A percentile compares a stretch with the other conserved stretches of the same genome.
Conservation (phyloP, 805 yeast species). For the Metschnikowia vanudenii region DNA sequence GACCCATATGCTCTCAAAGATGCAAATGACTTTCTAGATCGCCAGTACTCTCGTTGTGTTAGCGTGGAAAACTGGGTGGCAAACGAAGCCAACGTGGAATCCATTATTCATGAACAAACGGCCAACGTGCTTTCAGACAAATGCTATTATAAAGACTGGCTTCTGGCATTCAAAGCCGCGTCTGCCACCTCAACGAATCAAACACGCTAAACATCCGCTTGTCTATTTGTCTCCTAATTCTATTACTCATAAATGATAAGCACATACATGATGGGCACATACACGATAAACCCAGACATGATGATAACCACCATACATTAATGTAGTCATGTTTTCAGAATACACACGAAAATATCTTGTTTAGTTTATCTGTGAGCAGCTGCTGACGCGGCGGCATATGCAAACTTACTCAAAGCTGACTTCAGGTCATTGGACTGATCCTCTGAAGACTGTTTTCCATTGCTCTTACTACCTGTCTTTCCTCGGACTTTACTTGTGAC, state of each 20-base stretch:
- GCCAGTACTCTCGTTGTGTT: constrained; percentile 27
- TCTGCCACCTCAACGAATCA: neutral
- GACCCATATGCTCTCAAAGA: constrained; percentile 40
- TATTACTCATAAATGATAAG: too few relatives aligned
- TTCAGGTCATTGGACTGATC: constrained; percentile 3
- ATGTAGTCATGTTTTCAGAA: neutral
- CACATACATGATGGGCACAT: too few relatives aligned
- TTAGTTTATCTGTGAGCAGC: constrained; percentile 29
- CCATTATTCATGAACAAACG: constrained; percentile 35
- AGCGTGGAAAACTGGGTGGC: constrained; percentile 36
- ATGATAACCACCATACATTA: neutral
- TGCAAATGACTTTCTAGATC: constrained; percentile 22
- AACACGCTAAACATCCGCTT: neutral
- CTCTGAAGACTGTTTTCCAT: constrained; percentile 1
- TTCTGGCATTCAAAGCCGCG: constrained; percentile 22
- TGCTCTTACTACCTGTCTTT: neutral
- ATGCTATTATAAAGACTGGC: constrained; percentile 40
- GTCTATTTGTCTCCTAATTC: too few relatives aligned
- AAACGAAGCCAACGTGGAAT: constrained; percentile 36
- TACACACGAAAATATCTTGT: too few relatives aligned
- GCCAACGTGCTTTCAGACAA: constrained; percentile 32
- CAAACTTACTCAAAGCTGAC: constrained; percentile 32
- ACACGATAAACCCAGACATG: too few relatives aligned
- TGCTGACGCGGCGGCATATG: constrained; percentile 45
- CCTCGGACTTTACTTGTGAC: neutral